Base-by-base conservation (phyloP, 164 flowering plant genomes). In the Saururus chinensis region DNA sequence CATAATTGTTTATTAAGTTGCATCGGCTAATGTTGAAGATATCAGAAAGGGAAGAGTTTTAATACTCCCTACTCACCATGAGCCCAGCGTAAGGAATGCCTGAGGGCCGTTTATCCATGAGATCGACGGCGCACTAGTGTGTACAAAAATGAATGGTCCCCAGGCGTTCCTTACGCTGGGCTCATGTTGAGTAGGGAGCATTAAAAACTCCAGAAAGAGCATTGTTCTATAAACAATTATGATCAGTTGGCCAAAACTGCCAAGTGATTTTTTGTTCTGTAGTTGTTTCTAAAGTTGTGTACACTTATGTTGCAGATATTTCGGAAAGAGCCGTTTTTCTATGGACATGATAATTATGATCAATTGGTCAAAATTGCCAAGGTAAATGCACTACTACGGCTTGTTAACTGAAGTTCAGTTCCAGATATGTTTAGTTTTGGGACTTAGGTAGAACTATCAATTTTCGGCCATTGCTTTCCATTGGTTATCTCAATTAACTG, bases 311-410 rank as follows among this genome's bases (percentile, higher is more conserved):
- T 71, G 62, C 89, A 95, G 99, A 93, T 93, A 77, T 74, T 70
- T 59, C 74, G 74, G 1, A 74, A 74, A 62, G 77, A 92, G 69
- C 96, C 93, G 51, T 89, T 92, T 70, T 92, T 92, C 75, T 92
- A 89, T 74, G 98, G 98, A 53, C 96, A 87, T 73, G 98, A 92
- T 72, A 93, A 93, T 72, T 75, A 90, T 79, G 99, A 93, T 77
- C 99, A 93, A 62, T 82, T 93, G 69, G 97, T 91, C 64, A 93
- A 93, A 75, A 88, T 93, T 62, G 99, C 97, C 0, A 93, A 87
- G 96, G 99, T 90, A 75, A 63, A 80, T 59, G 56, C 19, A 49
- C 49, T 12, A 8, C 16, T 45, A 17, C 11, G 49, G 49, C 17
- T 45, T 12, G 49, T 45, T 45, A 10, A 45, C 49, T 45, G 49